phyloP scores from a whole-genome alignment of 306 rosid species.

The Purshia tridentata region DNA sequence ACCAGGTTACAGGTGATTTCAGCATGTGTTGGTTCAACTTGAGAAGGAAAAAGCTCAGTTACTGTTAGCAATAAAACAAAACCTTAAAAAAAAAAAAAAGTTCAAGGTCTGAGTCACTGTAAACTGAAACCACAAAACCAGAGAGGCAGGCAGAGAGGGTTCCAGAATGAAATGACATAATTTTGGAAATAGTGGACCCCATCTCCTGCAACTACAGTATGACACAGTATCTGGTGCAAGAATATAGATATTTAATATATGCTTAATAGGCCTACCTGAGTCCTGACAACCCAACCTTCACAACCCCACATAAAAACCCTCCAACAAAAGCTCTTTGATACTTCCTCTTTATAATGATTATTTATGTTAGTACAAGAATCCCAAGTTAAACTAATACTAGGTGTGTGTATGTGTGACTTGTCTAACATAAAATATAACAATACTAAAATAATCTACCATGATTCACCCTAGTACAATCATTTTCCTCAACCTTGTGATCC shows the following conservation, averaged over 20 bases:
- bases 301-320: slow-evolving; percentile 9
- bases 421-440: background rate
- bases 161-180: too few species aligned
- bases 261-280: background rate
- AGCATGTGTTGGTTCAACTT: slow-evolving; percentile 4
- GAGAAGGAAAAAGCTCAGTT: background rate
- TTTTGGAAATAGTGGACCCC: too few species aligned
- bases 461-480: slow-evolving; percentile 32
- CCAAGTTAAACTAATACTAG: slow-evolving; percentile 18
- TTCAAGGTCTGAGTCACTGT: background rate
- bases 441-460: slow-evolving; percentile 8
- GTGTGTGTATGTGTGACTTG: background rate
- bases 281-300: slow-evolving; percentile 7
- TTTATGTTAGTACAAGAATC: slow-evolving; percentile 7
- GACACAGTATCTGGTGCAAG: background rate
- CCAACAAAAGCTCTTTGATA: background rate
- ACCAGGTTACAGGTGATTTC: background rate
- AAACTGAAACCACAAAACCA: too few species aligned
- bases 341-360: slow-evolving; percentile 14
- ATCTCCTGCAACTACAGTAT: too few species aligned
- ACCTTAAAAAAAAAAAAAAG: background rate
- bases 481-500: slow-evolving; percentile 32
- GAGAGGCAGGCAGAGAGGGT: too few species aligned
- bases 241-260: background rate
- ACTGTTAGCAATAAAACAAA: background rate